Conservation (phyloP, 306 rosid genomes). For the Cucurbita moschata region DNA sequence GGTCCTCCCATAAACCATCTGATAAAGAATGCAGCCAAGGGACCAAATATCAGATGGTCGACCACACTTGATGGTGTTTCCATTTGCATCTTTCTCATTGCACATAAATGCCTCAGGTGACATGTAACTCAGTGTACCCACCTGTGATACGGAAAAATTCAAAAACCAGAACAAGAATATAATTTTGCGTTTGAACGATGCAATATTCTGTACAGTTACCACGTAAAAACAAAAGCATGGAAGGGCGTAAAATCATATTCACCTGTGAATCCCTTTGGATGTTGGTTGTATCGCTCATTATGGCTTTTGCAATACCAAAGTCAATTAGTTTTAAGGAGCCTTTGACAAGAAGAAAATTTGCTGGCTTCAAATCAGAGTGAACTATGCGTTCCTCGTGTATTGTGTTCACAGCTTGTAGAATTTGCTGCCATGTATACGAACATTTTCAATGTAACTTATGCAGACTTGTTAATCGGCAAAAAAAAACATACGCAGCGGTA, state of each 20-base stretch:
- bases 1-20: conserved; percentile 92
- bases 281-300: conserved; percentile 88
- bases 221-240: neutral
- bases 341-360: conserved; percentile 85
- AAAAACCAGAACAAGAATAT: neutral
- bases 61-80: conserved; percentile 83
- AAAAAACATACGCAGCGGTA: neutral
- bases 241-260: neutral
- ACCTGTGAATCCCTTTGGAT: conserved; percentile 97
- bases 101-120: conserved; percentile 97
- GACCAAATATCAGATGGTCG: conserved; percentile 96
- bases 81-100: conserved; percentile 74
- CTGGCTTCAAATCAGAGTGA: conserved; percentile 97
- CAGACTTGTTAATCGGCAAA: neutral
- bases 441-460: neutral
- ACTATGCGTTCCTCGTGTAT: conserved; percentile 91
- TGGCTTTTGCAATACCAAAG: conserved; percentile 96
- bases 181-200: neutral
- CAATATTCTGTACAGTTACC: neutral
- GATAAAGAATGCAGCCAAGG: conserved; percentile 90
- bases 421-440: conserved; percentile 57
- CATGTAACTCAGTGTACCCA: conserved; percentile 93
- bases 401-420: conserved; percentile 81
- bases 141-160: conserved; percentile 25
- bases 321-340: conserved; percentile 91